These are phyloP conservation scores for Parastagonospora avenae DNA, from an alignment of 2,329 filamentous ascomycete species.

Conservation along the genomic window DNA sequence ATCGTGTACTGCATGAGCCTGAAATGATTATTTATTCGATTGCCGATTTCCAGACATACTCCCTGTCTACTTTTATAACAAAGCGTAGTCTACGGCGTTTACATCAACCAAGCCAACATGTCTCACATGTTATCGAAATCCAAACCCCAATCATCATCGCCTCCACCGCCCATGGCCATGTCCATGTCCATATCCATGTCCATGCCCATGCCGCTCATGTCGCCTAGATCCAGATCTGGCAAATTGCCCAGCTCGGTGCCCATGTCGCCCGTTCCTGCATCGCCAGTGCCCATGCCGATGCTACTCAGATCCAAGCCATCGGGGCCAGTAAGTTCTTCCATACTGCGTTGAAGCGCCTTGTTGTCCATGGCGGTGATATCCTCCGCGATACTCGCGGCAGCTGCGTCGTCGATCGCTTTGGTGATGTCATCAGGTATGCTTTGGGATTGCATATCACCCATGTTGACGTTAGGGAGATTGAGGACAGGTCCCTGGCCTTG, in stretches of 20 bases:
- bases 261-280: conserved; percentile 25
- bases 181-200: conserved; percentile 31
- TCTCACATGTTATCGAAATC: conserved; percentile 48
- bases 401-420: conserved; percentile 44
- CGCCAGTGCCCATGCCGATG: conserved; percentile 36
- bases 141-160: conserved; percentile 49
- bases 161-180: conserved; percentile 36
- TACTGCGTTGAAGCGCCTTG: conserved; percentile 38
- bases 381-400: conserved; percentile 37
- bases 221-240: conserved; percentile 35
- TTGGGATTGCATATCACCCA: conserved; percentile 34
- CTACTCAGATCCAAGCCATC: conserved; percentile 36
- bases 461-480: conserved; percentile 33
- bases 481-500: conserved; percentile 31
- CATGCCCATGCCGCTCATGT: conserved; percentile 38
- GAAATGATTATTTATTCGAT: too few relatives aligned
- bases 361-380: conserved; percentile 38
- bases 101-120: not conserved
- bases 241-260: conserved; percentile 29
- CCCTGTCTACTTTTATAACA: not conserved
- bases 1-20: too few relatives aligned
- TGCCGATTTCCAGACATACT: too few relatives aligned
- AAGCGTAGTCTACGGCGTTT: not conserved
- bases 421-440: conserved; percentile 38
- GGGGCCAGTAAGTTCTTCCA: conserved; percentile 36